These are phyloP conservation scores for Aspergillus felis DNA, from an alignment of 2,329 filamentous ascomycete species.

Conservation along the genomic window DNA sequence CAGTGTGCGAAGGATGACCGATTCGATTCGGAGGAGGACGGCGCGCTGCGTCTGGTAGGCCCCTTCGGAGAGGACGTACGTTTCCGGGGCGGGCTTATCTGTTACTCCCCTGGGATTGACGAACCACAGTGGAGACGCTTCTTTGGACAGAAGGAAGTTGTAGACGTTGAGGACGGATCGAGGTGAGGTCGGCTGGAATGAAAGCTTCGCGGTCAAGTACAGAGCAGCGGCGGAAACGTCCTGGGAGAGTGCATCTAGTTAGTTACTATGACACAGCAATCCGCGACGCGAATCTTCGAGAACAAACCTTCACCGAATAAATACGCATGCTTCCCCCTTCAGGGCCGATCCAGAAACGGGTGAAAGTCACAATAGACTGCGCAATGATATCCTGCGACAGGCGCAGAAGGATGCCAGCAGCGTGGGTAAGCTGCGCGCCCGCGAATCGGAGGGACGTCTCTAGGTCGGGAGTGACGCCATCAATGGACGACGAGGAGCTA, in stretches of 20 bases:
- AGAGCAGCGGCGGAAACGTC: constrained; percentile 77
- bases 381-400: constrained; percentile 83
- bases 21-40: constrained; percentile 69
- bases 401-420: constrained; percentile 65
- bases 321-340: constrained; percentile 44
- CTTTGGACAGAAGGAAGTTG: constrained; percentile 67
- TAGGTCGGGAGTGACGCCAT: constrained; percentile 40
- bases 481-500: constrained; percentile 42
- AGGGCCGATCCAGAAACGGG: constrained; percentile 68
- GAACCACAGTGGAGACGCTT: constrained; percentile 51
- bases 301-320: constrained; percentile 39
- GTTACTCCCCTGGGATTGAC: constrained; percentile 26
- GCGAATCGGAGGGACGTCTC: constrained; percentile 44
- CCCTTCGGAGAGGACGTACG: constrained; percentile 69
- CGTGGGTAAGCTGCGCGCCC: constrained; percentile 43
- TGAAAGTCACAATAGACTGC: constrained; percentile 76
- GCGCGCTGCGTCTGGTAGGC: constrained; percentile 63
- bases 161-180: constrained; percentile 83
- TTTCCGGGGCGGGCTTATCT: constrained; percentile 43
- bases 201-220: constrained; percentile 79
- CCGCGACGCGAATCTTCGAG: background rate
- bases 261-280: background rate
- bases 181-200: constrained; percentile 69
- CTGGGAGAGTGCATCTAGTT: constrained; percentile 40
- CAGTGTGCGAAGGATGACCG: constrained; percentile 68